phyloP scores from a whole-genome alignment of 805 yeast species.

The Candida chauliodis region DNA sequence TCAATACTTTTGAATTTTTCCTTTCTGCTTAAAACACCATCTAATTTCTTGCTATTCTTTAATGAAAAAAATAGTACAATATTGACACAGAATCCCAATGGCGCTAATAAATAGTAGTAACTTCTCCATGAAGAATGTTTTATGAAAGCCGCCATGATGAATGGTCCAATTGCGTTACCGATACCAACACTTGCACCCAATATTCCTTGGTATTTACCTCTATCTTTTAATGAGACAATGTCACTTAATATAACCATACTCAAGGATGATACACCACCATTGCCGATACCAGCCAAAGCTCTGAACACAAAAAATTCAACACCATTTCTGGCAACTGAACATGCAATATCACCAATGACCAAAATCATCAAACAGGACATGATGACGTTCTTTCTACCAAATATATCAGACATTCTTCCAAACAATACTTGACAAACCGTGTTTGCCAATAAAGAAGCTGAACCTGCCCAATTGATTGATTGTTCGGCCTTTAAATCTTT shows the following conservation, averaged over 20 bases:
- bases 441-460: constrained; percentile 48
- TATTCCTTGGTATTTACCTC: constrained; percentile 58
- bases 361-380: constrained; percentile 37
- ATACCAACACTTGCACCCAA: constrained; percentile 48
- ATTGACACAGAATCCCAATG: constrained; percentile 32
- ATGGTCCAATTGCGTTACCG: constrained; percentile 55
- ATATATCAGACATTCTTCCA: constrained; percentile 54
- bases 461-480: constrained; percentile 58
- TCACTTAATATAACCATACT: constrained; percentile 53
- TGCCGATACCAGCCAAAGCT: constrained; percentile 54
- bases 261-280: constrained; percentile 49
- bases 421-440: constrained; percentile 49
- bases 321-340: constrained; percentile 48
- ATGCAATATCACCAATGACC: constrained; percentile 43
- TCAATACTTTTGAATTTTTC: constrained; percentile 44
- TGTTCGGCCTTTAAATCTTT: constrained; percentile 42
- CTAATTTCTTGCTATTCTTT: constrained; percentile 27
- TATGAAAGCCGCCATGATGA: constrained; percentile 49
- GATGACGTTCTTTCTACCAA: constrained; percentile 47
- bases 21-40: constrained; percentile 20
- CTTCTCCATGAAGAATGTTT: constrained; percentile 46
- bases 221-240: constrained; percentile 47
- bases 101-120: constrained; percentile 47
- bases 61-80: constrained; percentile 30
- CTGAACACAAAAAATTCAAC: constrained; percentile 48